These are phyloP conservation scores for Backusella mclennaniae DNA, from an alignment of 192 early-diverging fungal species.

Conservation along the genomic window DNA sequence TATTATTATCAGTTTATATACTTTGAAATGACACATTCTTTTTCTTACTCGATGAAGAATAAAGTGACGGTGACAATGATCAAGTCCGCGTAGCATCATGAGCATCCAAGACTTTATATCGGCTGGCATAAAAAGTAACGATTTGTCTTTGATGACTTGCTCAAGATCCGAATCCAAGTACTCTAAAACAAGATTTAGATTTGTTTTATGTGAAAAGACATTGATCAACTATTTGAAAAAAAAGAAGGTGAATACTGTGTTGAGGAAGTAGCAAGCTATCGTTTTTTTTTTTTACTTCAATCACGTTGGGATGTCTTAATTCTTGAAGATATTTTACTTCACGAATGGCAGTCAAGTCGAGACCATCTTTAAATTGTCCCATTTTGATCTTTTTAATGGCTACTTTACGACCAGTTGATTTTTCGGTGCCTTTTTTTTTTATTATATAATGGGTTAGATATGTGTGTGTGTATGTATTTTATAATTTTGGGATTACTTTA, in stretches of 20 bases:
- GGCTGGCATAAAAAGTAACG: slow-evolving; percentile 80
- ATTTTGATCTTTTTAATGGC: slow-evolving; percentile 99
- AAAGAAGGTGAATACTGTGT: not conserved
- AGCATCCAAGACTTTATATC: slow-evolving; percentile 98
- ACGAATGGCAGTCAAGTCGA: slow-evolving; percentile 93
- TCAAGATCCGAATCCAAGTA: slow-evolving; percentile 95
- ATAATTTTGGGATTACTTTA: not conserved
- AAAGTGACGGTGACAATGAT: slow-evolving; percentile 89
- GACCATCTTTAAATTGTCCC: slow-evolving; percentile 87
- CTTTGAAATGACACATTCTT: too few species aligned
- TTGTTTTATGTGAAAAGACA: slow-evolving; percentile 88
- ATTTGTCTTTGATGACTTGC: slow-evolving; percentile 93
- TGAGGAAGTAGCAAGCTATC: not conserved
- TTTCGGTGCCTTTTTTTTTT: slow-evolving; percentile 43
- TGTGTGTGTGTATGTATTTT: not conserved
- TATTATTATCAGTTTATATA: too few species aligned
- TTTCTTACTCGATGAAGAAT: slow-evolving; percentile 77
- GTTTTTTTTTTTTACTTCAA: slow-evolving; percentile 62
- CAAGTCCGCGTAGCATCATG: slow-evolving; percentile 91
- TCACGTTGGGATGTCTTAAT: slow-evolving; percentile 88
- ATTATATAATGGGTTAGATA: not conserved
- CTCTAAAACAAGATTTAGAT: slow-evolving; percentile 92
- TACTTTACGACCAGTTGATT: slow-evolving; percentile 66
- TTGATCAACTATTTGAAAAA: slow-evolving; percentile 69
- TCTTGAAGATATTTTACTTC: slow-evolving; percentile 95